Percentiles rank a stretch among this genome's conserved stretches.
These are phyloP conservation scores for Actinomortierella ambigua DNA, from an alignment of 371 early-diverging fungal species.

Conservation along the genomic window DNA sequence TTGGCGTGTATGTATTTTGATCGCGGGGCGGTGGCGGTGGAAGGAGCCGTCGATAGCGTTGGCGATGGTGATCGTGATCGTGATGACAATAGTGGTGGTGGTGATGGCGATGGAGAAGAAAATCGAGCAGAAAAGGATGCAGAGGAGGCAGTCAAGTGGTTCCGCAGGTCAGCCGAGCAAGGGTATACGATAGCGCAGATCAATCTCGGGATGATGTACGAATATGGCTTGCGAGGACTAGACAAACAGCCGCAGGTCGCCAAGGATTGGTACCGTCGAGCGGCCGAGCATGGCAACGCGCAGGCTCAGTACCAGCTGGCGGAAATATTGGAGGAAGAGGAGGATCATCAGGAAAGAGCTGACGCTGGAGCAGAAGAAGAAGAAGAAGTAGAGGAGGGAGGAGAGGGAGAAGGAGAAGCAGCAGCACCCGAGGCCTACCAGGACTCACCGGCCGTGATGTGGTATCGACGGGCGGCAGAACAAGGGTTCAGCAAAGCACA, in stretches of 20 bases:
- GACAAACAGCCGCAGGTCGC: slow-evolving; percentile 57
- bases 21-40: too few relatives aligned
- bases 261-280: slow-evolving; percentile 61
- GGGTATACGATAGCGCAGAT: slow-evolving; percentile 86
- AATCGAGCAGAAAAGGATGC: too few relatives aligned
- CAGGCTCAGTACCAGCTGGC: slow-evolving; percentile 78
- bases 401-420: slow-evolving; percentile 58
- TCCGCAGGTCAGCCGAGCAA: slow-evolving; percentile 60
- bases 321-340: slow-evolving; percentile 74
- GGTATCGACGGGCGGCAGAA: slow-evolving; percentile 67
- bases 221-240: slow-evolving; percentile 78
- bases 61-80: too few relatives aligned
- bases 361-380: too few relatives aligned
- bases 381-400: too few relatives aligned
- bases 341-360: slow-evolving; percentile 63
- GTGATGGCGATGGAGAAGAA: too few relatives aligned
- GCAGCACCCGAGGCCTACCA: slow-evolving; percentile 54
- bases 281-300: slow-evolving; percentile 60
- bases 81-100: too few relatives aligned
- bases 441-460: slow-evolving; percentile 68
- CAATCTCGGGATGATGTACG: slow-evolving; percentile 74
- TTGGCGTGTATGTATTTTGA: too few relatives aligned
- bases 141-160: slow-evolving; percentile 73
- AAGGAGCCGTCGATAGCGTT: too few relatives aligned
- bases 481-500: slow-evolving; percentile 69